phyloP scores from a whole-genome alignment of 768 basidiomycete genomes.

The Trametes cubensis region DNA sequence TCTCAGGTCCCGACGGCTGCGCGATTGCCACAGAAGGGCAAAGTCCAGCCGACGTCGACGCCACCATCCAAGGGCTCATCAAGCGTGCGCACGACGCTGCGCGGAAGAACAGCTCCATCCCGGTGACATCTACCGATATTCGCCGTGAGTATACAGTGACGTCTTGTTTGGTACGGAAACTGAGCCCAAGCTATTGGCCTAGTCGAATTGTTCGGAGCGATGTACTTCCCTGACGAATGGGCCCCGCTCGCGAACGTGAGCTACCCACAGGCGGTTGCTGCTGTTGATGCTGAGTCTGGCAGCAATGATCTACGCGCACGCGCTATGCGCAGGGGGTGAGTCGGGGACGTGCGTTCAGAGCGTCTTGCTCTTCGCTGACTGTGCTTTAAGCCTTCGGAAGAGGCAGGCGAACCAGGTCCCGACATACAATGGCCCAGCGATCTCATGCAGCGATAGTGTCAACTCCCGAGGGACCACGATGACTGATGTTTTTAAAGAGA shows the following conservation, averaged over 20 bases:
- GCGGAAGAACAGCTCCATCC: constrained; percentile 4
- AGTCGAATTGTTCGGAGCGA: background rate
- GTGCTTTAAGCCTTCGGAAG: background rate
- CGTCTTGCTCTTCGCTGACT: background rate
- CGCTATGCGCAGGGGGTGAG: background rate
- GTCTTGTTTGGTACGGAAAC: background rate
- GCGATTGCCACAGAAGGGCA: constrained; percentile 6
- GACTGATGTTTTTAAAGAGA: constrained; percentile 6
- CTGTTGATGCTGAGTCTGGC: background rate
- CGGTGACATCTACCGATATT: constrained; percentile 9
- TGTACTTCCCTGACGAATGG: constrained; percentile 2
- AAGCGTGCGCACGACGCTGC: constrained; percentile 12
- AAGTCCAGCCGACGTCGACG: constrained; percentile 8
- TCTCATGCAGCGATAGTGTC: constrained; percentile 17
- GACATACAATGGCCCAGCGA: constrained; percentile 1
- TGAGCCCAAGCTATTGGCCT: too few relatives aligned
- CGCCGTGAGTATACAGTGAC: background rate
- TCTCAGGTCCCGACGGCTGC: constrained; percentile 15
- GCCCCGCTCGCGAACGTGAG: background rate
- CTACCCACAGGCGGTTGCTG: constrained; percentile 1
- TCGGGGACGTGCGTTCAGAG: too few relatives aligned
- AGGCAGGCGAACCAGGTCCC: background rate
- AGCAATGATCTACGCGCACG: background rate
- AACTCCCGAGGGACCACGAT: constrained; percentile 9
- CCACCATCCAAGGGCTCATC: constrained; percentile 5